A percentile compares a stretch with the other conserved stretches of the same genome.
phyloP scores from a whole-genome alignment of 2,329 filamentous ascomycete species.

The Rhinocladiella similis region DNA sequence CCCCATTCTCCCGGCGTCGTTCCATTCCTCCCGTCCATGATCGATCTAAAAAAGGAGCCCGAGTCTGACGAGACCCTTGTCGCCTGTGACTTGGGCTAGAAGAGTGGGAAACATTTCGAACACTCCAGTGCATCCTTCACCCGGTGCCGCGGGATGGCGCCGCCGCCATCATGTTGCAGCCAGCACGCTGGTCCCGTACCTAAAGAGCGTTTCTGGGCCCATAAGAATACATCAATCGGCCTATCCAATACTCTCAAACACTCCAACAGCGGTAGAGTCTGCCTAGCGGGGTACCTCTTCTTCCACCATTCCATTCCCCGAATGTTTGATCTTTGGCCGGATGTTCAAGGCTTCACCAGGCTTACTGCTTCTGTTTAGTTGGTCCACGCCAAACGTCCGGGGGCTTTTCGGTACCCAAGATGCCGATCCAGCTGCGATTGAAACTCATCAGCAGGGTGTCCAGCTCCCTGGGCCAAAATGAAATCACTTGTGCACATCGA shows the following conservation, averaged over 20 bases:
- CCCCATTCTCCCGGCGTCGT: neutral
- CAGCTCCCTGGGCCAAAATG: too few species aligned
- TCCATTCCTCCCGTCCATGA: neutral
- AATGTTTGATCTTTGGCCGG: slow-evolving; percentile 7
- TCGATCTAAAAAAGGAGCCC: neutral
- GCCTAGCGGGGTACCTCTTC: neutral
- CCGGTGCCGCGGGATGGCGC: slow-evolving; percentile 18
- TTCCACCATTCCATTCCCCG: slow-evolving; percentile 17
- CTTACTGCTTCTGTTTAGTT: slow-evolving; percentile 9
- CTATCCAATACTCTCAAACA: slow-evolving; percentile 2
- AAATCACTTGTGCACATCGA: too few species aligned
- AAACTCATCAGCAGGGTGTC: neutral
- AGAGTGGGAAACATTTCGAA: slow-evolving; percentile 17
- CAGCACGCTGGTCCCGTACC: slow-evolving; percentile 9
- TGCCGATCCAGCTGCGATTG: neutral
- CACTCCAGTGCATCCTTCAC: slow-evolving; percentile 12
- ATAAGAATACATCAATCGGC: neutral
- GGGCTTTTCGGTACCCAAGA: slow-evolving; percentile 4
- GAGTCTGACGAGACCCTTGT: neutral
- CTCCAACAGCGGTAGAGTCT: neutral
- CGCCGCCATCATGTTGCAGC: slow-evolving; percentile 14
- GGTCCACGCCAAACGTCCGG: slow-evolving; percentile 7
- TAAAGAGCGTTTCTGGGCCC: neutral
- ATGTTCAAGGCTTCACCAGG: slow-evolving; percentile 4
- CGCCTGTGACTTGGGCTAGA: neutral